Percentiles rank a stretch among this genome's conserved stretches.
Conservation (phyloP, 106 monocot species). For the Platanthera guangdongensis region DNA sequence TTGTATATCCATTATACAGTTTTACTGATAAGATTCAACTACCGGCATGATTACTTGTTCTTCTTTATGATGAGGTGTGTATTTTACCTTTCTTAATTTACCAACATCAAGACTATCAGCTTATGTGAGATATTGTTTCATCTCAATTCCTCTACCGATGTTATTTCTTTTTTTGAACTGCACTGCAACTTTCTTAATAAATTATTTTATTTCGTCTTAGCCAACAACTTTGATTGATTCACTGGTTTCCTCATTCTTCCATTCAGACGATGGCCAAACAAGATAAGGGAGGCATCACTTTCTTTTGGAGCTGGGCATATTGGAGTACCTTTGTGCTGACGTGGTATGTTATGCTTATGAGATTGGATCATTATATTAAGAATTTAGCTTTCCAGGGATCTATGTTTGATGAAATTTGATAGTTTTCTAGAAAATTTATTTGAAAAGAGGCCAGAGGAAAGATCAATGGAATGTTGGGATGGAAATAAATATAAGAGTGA, state of each 20-base stretch:
- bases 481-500: not conserved
- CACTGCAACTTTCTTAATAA: not conserved
- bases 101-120: not conserved
- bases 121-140: not conserved
- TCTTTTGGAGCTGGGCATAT: conserved; percentile 99
- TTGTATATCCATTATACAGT: too few relatives aligned
- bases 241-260: not conserved
- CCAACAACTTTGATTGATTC: not conserved
- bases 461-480: not conserved
- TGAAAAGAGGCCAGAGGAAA: not conserved
- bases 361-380: not conserved
- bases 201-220: not conserved
- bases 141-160: not conserved
- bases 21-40: not conserved
- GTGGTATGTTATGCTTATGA: conserved; percentile 44
- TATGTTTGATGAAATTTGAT: not conserved
- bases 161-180: not conserved
- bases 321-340: conserved; percentile 97
- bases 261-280: conserved; percentile 56
- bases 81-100: not conserved
- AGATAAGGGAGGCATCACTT: conserved; percentile 76
- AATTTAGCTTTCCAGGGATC: not conserved
- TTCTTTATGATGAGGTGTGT: not conserved
- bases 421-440: not conserved
- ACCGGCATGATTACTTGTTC: not conserved